Percentiles rank a stretch among this genome's conserved stretches.
Evolutionary conservation across 441 rosid species (phyloP).

Genomic region (Pelargonium fulgidum): DNA sequence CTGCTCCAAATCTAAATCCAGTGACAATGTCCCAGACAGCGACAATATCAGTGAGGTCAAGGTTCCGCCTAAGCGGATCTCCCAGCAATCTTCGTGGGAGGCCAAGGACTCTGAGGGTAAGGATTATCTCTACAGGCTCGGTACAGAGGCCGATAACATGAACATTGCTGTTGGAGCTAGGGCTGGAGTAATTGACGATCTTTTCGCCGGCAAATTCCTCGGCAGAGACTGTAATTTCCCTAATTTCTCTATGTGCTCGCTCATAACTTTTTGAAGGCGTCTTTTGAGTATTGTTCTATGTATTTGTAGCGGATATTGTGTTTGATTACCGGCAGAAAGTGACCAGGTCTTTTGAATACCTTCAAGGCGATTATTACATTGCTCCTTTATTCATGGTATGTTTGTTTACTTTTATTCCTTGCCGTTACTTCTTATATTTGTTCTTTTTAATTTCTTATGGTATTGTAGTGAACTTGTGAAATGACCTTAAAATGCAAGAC

Average conservation of each 20-base stretch:
- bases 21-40: slow-evolving; percentile 11
- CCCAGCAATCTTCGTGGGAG: slow-evolving; percentile 90
- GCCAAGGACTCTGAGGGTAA: slow-evolving; percentile 71
- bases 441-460: neutral
- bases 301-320: slow-evolving; percentile 74
- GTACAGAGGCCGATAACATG: slow-evolving; percentile 75
- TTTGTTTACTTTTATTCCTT: neutral
- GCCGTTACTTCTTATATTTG: neutral
- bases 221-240: slow-evolving; percentile 62
- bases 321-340: slow-evolving; percentile 89
- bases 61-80: slow-evolving; percentile 33
- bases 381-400: slow-evolving; percentile 76
- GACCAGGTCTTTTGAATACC: slow-evolving; percentile 80
- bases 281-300: slow-evolving; percentile 9
- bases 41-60: slow-evolving; percentile 19
- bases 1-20: slow-evolving; percentile 32
- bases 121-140: slow-evolving; percentile 76
- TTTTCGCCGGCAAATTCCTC: slow-evolving; percentile 73
- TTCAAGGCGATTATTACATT: slow-evolving; percentile 86
- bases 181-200: slow-evolving; percentile 67
- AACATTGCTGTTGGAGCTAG: slow-evolving; percentile 85
- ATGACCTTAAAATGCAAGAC: neutral
- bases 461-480: neutral
- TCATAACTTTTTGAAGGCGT: neutral
- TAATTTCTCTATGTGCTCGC: slow-evolving; percentile 4